These are phyloP conservation scores for Pilasporangium apinafurcum DNA, from an alignment of 352 stramenopile genomes.

Conservation along the genomic window DNA sequence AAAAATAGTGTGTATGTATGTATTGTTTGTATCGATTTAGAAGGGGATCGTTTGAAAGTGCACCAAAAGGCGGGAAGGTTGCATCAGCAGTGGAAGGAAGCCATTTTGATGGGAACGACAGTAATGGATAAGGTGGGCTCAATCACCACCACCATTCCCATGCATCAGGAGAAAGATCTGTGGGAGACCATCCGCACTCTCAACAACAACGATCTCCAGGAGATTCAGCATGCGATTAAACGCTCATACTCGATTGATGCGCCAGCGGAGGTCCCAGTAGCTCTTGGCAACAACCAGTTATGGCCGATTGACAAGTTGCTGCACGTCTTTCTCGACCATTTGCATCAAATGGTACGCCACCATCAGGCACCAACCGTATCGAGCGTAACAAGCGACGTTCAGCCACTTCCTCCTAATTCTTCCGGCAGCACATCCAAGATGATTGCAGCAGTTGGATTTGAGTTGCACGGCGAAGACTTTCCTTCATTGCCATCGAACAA, in stretches of 20 bases:
- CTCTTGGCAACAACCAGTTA: slow-evolving; percentile 4
- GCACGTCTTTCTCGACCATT: slow-evolving; percentile 6
- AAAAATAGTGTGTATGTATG: no score
- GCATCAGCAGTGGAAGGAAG: no score
- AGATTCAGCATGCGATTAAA: slow-evolving; percentile 5
- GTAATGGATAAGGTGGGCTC: no score
- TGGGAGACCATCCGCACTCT: slow-evolving; percentile 21
- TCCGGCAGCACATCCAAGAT: background rate
- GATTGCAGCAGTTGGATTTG: slow-evolving; percentile 8
- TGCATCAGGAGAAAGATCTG: no score
- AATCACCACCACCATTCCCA: no score
- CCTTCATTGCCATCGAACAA: slow-evolving; percentile 14
- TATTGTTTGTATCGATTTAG: no score
- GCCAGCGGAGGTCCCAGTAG: slow-evolving; percentile 2
- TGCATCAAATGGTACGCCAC: slow-evolving; percentile 2
- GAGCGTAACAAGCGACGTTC: background rate
- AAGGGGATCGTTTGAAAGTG: no score
- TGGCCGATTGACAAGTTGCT: slow-evolving; percentile 5
- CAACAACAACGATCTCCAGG: slow-evolving; percentile 14
- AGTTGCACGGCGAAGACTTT: slow-evolving; percentile 22
- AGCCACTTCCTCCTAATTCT: background rate
- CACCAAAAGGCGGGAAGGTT: no score
- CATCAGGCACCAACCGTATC: background rate
- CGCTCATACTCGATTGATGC: slow-evolving; percentile 3
- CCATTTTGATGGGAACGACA: no score